Evolutionary conservation across 2,329 filamentous ascomycete genomes (phyloP), one percentile per base, ranked within the genome.

Genomic region (Karstenula rhodostoma): DNA sequence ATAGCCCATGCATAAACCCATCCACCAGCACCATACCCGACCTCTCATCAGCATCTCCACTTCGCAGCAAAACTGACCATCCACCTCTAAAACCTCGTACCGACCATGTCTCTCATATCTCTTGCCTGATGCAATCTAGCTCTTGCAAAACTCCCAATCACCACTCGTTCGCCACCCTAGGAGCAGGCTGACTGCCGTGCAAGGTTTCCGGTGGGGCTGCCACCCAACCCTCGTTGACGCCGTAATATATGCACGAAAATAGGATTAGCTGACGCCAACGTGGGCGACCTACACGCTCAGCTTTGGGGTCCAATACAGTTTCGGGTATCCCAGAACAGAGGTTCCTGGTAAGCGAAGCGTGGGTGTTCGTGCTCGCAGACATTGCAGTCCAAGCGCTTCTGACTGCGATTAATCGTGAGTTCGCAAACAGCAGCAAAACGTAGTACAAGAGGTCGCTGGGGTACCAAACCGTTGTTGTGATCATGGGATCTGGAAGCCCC

Each of bases 81-180:
- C 32, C n/a, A 29, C 49, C 12, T 37, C 49, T 12, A 27, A 42
- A 27, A 8, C n/a, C 13, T 33, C 9, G 33, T 52, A 42, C 33
- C 49, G 33, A 50, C 5, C 47, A 23, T 29, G 17, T 22, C n/a
- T 42, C 19, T 22, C 44, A 19, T 9, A 27, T 2, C 23, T 15
- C 23, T 22, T 52, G 33, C 51, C 27, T 22, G 10, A 57, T n/a
- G 12, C 44, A 57, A 19, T 32, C 51, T 55, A 55, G 51, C 25
- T 40, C 33, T 35, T 42, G 32, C 53, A 54, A 22, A 37, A 19
- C 53, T 35, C 42, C 53, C 53, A 47, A 56, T 56, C 53, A 56
- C 27, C 4, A 22, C 29, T 3, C 15, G 7, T 2, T 29, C 15
- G 29, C 49, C 49, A 27, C 15, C 29, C 15, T 27, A 47, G 7